phyloP scores from a whole-genome alignment of 2,329 filamentous ascomycete species.

The Penicillium hordei region DNA sequence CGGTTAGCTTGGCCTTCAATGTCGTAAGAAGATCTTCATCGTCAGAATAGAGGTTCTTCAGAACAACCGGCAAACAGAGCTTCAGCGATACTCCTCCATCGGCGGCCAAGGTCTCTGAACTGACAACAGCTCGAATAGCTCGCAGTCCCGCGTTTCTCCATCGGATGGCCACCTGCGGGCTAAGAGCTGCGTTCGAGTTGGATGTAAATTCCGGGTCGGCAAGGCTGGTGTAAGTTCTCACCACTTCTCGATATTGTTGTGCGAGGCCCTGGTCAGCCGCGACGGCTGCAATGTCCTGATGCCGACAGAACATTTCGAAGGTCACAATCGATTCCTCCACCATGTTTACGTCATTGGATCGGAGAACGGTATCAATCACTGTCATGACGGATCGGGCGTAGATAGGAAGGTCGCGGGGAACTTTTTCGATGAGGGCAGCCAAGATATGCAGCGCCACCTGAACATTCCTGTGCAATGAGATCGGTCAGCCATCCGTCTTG shows the following conservation, averaged over 20 bases:
- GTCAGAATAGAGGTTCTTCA: constrained; percentile 77
- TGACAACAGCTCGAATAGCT: constrained; percentile 77
- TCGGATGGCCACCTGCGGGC: constrained; percentile 72
- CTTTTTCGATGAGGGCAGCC: constrained; percentile 87
- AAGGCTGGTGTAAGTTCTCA: constrained; percentile 75
- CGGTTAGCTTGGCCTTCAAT: constrained; percentile 65
- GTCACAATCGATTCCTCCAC: constrained; percentile 84
- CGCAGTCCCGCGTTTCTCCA: constrained; percentile 73
- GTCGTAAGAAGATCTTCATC: constrained; percentile 64
- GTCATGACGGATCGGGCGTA: constrained; percentile 83
- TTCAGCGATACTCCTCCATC: constrained; percentile 74
- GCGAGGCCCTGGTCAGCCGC: constrained; percentile 83
- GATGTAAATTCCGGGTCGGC: constrained; percentile 62
- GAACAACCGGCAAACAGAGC: constrained; percentile 76
- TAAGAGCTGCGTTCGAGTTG: constrained; percentile 55
- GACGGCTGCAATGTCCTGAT: constrained; percentile 83
- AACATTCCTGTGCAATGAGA: constrained; percentile 64
- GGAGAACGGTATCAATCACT: constrained; percentile 78
- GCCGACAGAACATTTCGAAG: constrained; percentile 82
- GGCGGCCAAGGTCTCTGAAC: constrained; percentile 74
- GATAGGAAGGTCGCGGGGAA: constrained; percentile 83
- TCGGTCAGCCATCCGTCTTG: constrained; percentile 11
- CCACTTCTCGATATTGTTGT: constrained; percentile 76
- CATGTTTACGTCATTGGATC: constrained; percentile 85
- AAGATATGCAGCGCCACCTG: constrained; percentile 94